Evolutionary conservation across 306 rosid species (phyloP), one percentile per base, ranked within the genome.

Genomic region (Quercus robur): DNA sequence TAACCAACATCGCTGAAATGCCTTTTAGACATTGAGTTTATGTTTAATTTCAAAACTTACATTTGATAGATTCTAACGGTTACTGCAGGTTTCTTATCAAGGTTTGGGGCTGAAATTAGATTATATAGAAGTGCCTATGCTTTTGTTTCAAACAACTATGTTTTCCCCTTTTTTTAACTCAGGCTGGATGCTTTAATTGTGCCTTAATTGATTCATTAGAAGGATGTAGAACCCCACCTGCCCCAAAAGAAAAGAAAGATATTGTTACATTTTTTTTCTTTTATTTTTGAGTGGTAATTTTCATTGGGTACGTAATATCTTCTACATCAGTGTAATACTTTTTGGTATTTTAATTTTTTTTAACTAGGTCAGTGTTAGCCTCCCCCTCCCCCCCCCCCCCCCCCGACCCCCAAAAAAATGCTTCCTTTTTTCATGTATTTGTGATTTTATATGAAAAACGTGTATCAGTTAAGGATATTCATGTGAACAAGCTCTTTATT

Each of bases 251-350:
- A 59, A 59, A 21, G 23, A 58, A 21, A 58, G 15, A 59, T 3
- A 57, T 94, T 80, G 93, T 94, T 85, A 90, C 99, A 76, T 9
- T 11, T 59, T 59, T 59, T 59, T 14, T 21, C 1, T 3, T 57
- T 21, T 26, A 2, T 10, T 10, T 11, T 23, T 11, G 31, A 59
- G 14, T 46, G 52, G 13, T 25, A 10, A 59, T 59, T 59, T 23
- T 58, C 23, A 10, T 59, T 59, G 28, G 14, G 23, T 11, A 21
- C 4, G 11, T 25, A 1, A 59, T 59, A 21, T 13, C 66, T 20
- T 4, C 31, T 21, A 59, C 5, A 18, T 59, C 66, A 59, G 23
- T 6, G 25, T n/a, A 33, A 33, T 33, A 33, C 44, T 13, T 59
- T 59, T 59, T 59, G 44, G 9, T 35, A 35, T 59, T 59, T 13